phyloP scores from a whole-genome alignment of 345 rosid genomes.

The Eucalyptus viminalis region DNA sequence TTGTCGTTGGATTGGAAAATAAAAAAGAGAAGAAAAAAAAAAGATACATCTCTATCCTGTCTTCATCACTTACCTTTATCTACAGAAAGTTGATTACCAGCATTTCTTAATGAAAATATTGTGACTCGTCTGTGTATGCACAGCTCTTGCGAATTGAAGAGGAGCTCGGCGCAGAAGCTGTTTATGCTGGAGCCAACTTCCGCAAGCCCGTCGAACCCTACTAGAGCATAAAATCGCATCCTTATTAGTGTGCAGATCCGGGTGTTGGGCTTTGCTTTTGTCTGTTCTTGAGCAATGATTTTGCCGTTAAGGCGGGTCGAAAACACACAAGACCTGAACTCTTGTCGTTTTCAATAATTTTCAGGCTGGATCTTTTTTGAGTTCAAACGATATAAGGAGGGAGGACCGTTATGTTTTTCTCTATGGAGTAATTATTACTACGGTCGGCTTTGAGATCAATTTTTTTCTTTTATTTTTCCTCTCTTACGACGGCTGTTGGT shows the following conservation, averaged over 20 bases:
- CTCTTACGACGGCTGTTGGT: neutral
- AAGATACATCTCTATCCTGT: neutral
- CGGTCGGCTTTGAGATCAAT: neutral
- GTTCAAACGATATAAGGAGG: neutral
- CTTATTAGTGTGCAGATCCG: neutral
- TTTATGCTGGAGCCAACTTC: slow-evolving; percentile 81
- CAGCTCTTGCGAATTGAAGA: slow-evolving; percentile 91
- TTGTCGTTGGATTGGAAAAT: neutral
- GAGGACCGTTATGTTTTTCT: neutral
- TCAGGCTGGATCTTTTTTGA: neutral
- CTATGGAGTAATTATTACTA: neutral
- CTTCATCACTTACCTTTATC: neutral
- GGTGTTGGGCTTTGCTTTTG: neutral
- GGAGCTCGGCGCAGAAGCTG: slow-evolving; percentile 74
- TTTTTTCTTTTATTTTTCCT: neutral
- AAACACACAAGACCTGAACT: neutral
- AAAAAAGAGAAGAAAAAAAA: neutral
- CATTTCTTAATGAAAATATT: neutral
- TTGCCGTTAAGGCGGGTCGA: neutral
- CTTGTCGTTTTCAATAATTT: neutral
- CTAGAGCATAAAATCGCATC: slow-evolving; percentile 1
- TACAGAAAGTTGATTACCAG: neutral
- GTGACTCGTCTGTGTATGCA: neutral
- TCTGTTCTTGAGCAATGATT: neutral
- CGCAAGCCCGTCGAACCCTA: slow-evolving; percentile 86